These are phyloP conservation scores for Xylaria intraflava DNA, from an alignment of 495 filamentous ascomycete genomes.

Conservation along the genomic window DNA sequence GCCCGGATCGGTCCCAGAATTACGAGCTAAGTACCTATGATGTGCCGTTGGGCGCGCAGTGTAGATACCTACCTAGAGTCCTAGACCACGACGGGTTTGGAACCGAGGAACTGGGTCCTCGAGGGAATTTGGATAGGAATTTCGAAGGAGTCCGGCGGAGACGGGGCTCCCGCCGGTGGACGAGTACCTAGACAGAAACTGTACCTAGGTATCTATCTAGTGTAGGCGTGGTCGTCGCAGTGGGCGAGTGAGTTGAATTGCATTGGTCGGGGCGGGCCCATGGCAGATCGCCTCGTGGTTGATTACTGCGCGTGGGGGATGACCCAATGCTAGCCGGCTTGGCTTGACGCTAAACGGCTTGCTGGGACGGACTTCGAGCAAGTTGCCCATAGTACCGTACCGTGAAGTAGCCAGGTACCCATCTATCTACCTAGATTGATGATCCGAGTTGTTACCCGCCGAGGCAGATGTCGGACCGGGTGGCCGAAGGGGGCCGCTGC, in stretches of 20 bases:
- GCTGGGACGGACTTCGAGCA: constrained; percentile 10
- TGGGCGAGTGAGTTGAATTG: neutral
- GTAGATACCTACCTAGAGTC: too few relatives aligned
- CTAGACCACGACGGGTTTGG: neutral
- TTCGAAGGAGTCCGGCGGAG: neutral
- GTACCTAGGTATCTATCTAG: neutral
- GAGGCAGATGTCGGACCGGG: neutral
- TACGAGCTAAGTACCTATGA: neutral
- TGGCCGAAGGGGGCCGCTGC: neutral
- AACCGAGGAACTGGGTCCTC: neutral
- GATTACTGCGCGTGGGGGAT: constrained; percentile 1
- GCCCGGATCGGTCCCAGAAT: neutral
- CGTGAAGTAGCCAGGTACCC: too few relatives aligned
- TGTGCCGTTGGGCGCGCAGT: constrained; percentile 1
- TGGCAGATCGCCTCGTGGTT: constrained; percentile 12
- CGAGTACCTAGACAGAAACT: neutral
- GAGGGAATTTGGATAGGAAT: neutral
- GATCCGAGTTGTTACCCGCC: constrained; percentile 2
- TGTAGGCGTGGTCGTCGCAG: neutral
- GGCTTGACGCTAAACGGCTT: constrained; percentile 9
- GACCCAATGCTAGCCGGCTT: constrained; percentile 3
- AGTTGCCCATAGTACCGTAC: too few relatives aligned
- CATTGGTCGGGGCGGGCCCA: constrained; percentile 10
- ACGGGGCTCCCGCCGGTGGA: neutral
- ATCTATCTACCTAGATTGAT: neutral